Evolutionary conservation across 2,329 filamentous ascomycete genomes (phyloP).

Genomic region (Aureobasidium sp.): DNA sequence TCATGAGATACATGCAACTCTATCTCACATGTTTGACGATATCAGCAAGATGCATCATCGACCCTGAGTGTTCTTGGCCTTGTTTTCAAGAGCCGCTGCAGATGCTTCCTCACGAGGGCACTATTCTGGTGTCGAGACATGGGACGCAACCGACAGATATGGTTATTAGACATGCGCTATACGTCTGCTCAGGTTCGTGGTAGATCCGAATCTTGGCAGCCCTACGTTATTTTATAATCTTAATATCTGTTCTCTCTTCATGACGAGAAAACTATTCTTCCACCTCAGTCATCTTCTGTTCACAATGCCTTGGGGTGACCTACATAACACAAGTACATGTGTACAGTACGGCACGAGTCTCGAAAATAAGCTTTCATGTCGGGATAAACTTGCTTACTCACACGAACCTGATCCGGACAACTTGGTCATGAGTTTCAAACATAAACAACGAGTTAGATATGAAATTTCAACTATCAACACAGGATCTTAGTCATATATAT

Average conservation of each 20-base stretch:
- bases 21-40: not conserved
- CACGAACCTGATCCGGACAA: too few species aligned
- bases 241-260: not conserved
- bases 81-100: not conserved
- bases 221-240: not conserved
- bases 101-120: not conserved
- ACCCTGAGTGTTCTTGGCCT: not conserved
- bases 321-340: not conserved
- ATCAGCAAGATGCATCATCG: too few species aligned
- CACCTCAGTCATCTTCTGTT: not conserved
- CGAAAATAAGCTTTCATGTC: too few species aligned
- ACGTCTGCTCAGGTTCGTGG: not conserved
- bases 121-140: not conserved
- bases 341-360: not conserved
- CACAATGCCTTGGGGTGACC: not conserved
- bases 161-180: not conserved
- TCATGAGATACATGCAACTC: not conserved
- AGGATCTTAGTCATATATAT: not conserved
- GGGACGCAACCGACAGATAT: not conserved
- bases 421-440: not conserved
- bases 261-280: not conserved
- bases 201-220: not conserved
- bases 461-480: not conserved
- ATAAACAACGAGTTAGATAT: not conserved
- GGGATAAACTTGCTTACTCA: too few species aligned